Conservation (phyloP, 176 grass and related monocot species). For the Cenchrus purpureus region DNA sequence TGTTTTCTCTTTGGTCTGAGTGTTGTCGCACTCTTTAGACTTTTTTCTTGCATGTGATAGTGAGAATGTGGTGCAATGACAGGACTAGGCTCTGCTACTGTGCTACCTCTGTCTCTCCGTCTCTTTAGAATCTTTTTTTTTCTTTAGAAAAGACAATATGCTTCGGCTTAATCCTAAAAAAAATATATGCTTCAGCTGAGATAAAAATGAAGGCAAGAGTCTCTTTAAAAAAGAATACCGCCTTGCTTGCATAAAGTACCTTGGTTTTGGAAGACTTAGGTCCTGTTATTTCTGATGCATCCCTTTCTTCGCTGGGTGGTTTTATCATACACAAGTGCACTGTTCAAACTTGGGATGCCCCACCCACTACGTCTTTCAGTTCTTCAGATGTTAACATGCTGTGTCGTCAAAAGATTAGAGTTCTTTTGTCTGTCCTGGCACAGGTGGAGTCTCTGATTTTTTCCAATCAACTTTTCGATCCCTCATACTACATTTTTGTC, state of each 20-base stretch:
- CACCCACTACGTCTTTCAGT: not conserved
- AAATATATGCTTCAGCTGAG: not conserved
- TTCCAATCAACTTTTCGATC: constrained; percentile 38
- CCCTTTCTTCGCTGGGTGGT: not conserved
- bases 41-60: constrained; percentile 40
- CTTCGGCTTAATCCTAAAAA: not conserved
- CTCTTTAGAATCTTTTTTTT: not conserved
- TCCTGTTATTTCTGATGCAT: not conserved
- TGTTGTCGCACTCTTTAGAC: constrained; percentile 41
- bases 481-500: constrained; percentile 38
- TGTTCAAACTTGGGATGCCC: not conserved
- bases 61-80: constrained; percentile 12
- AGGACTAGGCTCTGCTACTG: not conserved
- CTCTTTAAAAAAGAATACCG: too few species aligned
- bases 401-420: constrained; percentile 31
- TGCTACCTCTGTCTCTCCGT: not conserved
- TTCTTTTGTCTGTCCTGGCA: constrained; percentile 27
- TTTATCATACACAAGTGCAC: not conserved
- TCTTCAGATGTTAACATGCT: constrained; percentile 31
- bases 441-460: constrained; percentile 39
- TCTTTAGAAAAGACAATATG: not conserved
- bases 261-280: not conserved
- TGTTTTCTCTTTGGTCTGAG: constrained; percentile 29
- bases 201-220: not conserved
- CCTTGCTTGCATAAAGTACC: not conserved